A percentile compares a stretch with the other conserved stretches of the same genome.
Evolutionary conservation across 1,284 basidiomycete species (phyloP).

Genomic region (Cryptococcus amylolentus): DNA sequence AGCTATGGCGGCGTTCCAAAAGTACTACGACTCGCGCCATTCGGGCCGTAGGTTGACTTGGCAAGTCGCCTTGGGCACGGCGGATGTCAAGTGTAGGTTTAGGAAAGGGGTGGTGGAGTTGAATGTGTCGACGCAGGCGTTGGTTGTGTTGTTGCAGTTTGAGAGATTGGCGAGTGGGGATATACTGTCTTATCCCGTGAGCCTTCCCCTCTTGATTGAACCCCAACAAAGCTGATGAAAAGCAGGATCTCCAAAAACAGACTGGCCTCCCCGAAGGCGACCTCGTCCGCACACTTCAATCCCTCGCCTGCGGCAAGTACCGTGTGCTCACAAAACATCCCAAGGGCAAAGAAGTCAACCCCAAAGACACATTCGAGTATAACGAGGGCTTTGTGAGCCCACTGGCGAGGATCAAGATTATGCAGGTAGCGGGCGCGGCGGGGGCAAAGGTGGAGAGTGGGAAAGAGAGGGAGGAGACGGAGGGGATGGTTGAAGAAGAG

Average conservation of each 20-base stretch:
- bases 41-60: slow-evolving; percentile 86
- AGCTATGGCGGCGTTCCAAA: slow-evolving; percentile 73
- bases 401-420: slow-evolving; percentile 89
- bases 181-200: slow-evolving; percentile 52
- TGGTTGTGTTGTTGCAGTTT: slow-evolving; percentile 86
- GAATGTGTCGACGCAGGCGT: slow-evolving; percentile 85
- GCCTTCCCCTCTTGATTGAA: neutral
- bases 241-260: slow-evolving; percentile 55
- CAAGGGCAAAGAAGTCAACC: slow-evolving; percentile 73
- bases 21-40: slow-evolving; percentile 85
- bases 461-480: slow-evolving; percentile 87
- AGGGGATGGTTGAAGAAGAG: slow-evolving; percentile 88
- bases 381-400: slow-evolving; percentile 75
- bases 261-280: slow-evolving; percentile 74
- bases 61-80: slow-evolving; percentile 89
- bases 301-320: slow-evolving; percentile 94
- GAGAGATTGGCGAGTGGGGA: slow-evolving; percentile 67
- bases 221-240: neutral
- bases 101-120: slow-evolving; percentile 78
- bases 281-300: slow-evolving; percentile 86
- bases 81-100: slow-evolving; percentile 82
- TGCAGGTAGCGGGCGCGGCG: slow-evolving; percentile 57
- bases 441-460: slow-evolving; percentile 76
- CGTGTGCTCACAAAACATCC: slow-evolving; percentile 91
- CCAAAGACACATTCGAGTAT: slow-evolving; percentile 81